Evolutionary conservation across 805 yeast genomes (phyloP), one percentile per base, ranked within the genome.

Genomic region (Kodamaea sagamina): DNA sequence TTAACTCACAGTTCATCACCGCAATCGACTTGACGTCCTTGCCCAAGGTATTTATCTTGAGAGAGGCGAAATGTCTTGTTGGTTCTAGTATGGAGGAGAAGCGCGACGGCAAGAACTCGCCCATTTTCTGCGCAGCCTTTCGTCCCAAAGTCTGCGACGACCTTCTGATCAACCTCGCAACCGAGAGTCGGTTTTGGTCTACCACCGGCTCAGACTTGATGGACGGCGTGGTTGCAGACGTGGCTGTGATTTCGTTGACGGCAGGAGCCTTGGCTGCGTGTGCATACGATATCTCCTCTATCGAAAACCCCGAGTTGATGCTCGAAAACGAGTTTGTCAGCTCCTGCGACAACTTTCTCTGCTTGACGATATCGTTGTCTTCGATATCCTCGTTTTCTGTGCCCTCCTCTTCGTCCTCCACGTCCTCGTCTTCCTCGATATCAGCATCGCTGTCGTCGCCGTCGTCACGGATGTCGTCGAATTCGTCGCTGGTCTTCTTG

Each of bases 31-130:
- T 68, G 27, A 68, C 67, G 47, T 71, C 74, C 45, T 66, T 67
- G 19, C 65, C 62, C 16, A 57, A 47, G n/a, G 68, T 57, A 35
- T 59, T 66, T 15, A 92, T 74, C 59, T 87, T 89, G 51, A 92
- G 72, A 41, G 82, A 86, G 0, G 98, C 97, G 72, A 88, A 93
- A 58, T 90, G 96, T 49, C 99, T 75, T 16, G 86, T 79, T 10
- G 97, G 95, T 57, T 90, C 97, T 53, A 90, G 68, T 45, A 90
- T 82, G 2, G 95, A 86, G 8, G 88, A 79, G 29, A 90, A 81
- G 42, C 86, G 80, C 9, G 82, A 72, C 1, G 97, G 97, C 16
- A 90, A 71, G 48, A 84, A 84, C n/a, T 87, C 87, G 0, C 95
- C 96, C 77, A 89, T 82, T 41, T 82, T 84, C 54, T 84, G 95